These are phyloP conservation scores for Coemansia sp. DNA, from an alignment of 371 early-diverging fungal genomes.

Conservation along the genomic window DNA sequence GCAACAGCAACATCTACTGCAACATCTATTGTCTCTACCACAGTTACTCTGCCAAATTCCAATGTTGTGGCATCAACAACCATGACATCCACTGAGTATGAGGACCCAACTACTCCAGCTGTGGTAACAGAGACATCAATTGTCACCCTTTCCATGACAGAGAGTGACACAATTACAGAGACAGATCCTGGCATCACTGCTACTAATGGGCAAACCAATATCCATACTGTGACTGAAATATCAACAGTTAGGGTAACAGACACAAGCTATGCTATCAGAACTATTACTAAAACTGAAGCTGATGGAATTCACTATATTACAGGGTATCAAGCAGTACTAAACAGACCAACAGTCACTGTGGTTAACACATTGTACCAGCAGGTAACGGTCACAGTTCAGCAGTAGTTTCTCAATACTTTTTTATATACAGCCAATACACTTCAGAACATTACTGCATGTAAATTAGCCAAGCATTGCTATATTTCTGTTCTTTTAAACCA, in stretches of 20 bases:
- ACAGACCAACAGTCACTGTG: constrained; percentile 11
- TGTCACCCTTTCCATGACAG: constrained; percentile 1
- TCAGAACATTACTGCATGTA: too few species aligned
- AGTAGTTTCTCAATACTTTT: neutral
- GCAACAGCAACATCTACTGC: neutral
- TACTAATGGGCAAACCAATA: neutral
- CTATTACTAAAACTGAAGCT: neutral
- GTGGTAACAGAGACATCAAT: constrained; percentile 2
- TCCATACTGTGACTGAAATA: neutral
- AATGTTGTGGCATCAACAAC: neutral
- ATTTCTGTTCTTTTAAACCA: neutral
- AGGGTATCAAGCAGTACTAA: neutral
- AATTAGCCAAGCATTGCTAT: too few species aligned
- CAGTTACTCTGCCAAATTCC: neutral
- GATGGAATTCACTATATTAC: constrained; percentile 11
- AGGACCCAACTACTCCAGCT: constrained; percentile 1
- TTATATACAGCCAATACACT: neutral
- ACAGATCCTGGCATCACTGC: neutral
- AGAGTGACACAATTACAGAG: neutral
- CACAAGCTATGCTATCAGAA: neutral
- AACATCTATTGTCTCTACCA: neutral
- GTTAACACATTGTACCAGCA: neutral
- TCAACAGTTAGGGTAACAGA: neutral
- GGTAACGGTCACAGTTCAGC: constrained; percentile 1
- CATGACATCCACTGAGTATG: constrained; percentile 8